Conservation (phyloP, 2,329 filamentous ascomycete species). For the Alternaria viburni region DNA sequence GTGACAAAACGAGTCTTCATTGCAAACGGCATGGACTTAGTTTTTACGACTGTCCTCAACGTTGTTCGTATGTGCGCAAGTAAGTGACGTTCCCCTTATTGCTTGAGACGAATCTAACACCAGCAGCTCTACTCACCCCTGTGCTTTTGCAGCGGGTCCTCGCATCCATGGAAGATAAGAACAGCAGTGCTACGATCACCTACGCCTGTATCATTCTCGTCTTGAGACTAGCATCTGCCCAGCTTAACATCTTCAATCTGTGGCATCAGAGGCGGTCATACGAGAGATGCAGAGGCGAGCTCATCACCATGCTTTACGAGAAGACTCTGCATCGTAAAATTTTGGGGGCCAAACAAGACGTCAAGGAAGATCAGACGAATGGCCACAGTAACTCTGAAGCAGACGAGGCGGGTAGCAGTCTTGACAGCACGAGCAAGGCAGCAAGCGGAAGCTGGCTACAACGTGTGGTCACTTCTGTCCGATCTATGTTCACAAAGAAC, state of each 20-base stretch:
- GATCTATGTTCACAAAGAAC: conserved; percentile 26
- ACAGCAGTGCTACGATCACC: conserved; percentile 63
- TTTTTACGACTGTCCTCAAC: conserved; percentile 69
- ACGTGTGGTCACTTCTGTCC: conserved; percentile 14
- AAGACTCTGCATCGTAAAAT: conserved; percentile 74
- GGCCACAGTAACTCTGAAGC: conserved; percentile 20
- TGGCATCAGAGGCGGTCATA: conserved; percentile 89
- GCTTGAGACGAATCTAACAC: conserved; percentile 1
- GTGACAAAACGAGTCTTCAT: conserved; percentile 72
- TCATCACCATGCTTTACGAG: conserved; percentile 84
- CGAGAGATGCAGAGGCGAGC: conserved; percentile 81
- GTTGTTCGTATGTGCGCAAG: conserved; percentile 67
- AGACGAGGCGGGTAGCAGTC: conserved; percentile 14
- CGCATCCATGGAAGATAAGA: conserved; percentile 65
- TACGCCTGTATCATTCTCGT: conserved; percentile 70
- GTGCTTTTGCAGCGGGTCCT: conserved; percentile 76
- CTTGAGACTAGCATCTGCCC: conserved; percentile 66
- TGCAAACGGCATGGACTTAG: conserved; percentile 80
- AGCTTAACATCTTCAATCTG: conserved; percentile 71
- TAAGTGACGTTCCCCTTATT: conserved; percentile 34
- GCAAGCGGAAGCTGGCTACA: conserved; percentile 8
- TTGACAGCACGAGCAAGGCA: conserved; percentile 4
- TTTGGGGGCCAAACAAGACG: conserved; percentile 38
- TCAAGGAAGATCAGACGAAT: conserved; percentile 34
- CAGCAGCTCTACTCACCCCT: conserved; percentile 58